Evolutionary conservation across 345 rosid species (phyloP).

Genomic region (Acer yangbiense): DNA sequence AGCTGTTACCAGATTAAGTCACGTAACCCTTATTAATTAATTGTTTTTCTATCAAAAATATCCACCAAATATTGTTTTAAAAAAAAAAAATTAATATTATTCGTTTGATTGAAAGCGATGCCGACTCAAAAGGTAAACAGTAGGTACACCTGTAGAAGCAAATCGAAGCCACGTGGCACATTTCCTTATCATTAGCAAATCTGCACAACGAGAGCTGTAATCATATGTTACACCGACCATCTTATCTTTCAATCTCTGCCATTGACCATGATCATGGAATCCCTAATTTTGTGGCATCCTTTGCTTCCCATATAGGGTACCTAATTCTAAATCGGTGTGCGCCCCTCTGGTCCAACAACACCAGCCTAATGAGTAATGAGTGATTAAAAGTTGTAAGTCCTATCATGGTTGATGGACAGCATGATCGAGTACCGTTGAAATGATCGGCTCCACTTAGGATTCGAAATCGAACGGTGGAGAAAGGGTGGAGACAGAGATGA

Average conservation of each 20-base stretch:
- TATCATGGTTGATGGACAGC: neutral
- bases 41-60: neutral
- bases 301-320: conserved; percentile 13
- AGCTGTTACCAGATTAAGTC: conserved; percentile 30
- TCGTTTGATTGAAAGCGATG: neutral
- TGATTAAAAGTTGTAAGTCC: neutral
- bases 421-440: neutral
- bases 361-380: neutral
- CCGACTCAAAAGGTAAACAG: neutral
- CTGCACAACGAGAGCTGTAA: neutral
- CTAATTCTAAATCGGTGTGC: neutral
- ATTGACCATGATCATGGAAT: neutral
- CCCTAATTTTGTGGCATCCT: neutral
- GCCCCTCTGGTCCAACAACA: conserved; percentile 16
- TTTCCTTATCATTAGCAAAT: neutral
- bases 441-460: neutral
- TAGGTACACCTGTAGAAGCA: conserved; percentile 19
- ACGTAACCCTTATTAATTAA: neutral
- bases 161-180: conserved; percentile 7
- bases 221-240: neutral
- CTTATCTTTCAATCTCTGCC: neutral
- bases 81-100: neutral
- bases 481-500: neutral
- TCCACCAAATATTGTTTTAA: neutral
- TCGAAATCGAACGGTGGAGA: neutral